Evolutionary conservation across 331 rosid species (phyloP), one percentile per base, ranked within the genome.

Genomic region (Pyrus hybrid): DNA sequence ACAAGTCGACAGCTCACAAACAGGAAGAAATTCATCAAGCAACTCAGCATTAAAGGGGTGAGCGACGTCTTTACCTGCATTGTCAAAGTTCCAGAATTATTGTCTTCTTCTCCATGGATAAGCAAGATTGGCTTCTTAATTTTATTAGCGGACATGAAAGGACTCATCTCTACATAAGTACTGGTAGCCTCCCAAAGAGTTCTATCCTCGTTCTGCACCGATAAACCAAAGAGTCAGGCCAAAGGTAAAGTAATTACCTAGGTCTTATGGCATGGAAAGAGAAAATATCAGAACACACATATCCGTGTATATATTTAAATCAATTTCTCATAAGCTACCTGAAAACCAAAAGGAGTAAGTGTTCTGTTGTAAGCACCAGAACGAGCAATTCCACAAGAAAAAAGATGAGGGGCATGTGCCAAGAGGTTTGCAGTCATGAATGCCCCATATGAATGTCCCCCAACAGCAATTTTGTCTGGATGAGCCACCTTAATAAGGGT

Each of bases 321-420:
- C 51, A 64, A 56, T 25, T 64, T 30, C 30, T 29, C 62, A 30
- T 54, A 76, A 37, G 43, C 62, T 66, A 92, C 99, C 99, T 95
- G 99, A 84, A 95, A 95, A 80, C 99, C 99, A 58, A 95, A 95
- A 77, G 99, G 99, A 79, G 99, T 95, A 53, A 95, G 93, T 7
- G 99, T 95, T 83, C 99, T 88, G 85, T 92, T 92, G 91, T 95
- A 95, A 77, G 99, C 99, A 80, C 99, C 99, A 74, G 99, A 95
- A 49, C 99, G 99, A 78, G 99, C 97, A 85, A 95, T 74, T 72
- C 99, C 99, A 80, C 99, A 95, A 79, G 96, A 83, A 85, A 95
- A 95, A 77, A 95, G 96, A 86, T 95, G 99, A 73, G 99, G 93
- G 51, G 99, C 99, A 67, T 92, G 99, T 43, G 97, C 99, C 72